Percentiles rank a stretch among this genome's conserved stretches.
Evolutionary conservation across 495 filamentous ascomycete species (phyloP).

Genomic region (Pyronema omphalodes): DNA sequence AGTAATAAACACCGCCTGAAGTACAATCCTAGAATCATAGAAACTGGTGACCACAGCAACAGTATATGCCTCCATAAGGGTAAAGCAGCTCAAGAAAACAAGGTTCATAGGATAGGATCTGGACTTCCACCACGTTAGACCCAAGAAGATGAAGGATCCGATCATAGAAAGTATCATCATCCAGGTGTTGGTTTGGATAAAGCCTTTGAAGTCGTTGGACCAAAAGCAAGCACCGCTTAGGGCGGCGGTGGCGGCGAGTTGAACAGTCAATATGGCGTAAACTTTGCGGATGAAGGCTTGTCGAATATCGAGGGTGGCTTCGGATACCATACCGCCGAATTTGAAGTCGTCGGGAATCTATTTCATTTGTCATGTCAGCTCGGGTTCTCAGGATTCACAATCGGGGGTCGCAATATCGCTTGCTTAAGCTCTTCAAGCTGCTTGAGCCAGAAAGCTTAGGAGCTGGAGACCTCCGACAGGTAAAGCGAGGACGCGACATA

Average conservation of each 20-base stretch:
- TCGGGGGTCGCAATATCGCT: no score
- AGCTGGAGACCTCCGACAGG: not conserved
- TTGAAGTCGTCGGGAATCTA: constrained; percentile 93
- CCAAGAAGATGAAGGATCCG: constrained; percentile 19
- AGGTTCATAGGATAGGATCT: constrained; percentile 93
- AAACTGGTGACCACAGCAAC: constrained; percentile 82
- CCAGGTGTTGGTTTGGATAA: constrained; percentile 72
- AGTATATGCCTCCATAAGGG: constrained; percentile 78
- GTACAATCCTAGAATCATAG: constrained; percentile 61
- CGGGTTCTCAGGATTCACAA: no score
- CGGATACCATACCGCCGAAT: constrained; percentile 80
- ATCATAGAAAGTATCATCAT: constrained; percentile 61
- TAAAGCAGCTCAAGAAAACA: constrained; percentile 82
- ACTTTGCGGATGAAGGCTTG: constrained; percentile 97
- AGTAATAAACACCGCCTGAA: constrained; percentile 80
- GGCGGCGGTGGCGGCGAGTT: constrained; percentile 66
- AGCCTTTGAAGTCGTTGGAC: constrained; percentile 55
- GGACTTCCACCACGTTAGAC: constrained; percentile 92
- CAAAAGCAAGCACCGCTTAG: constrained; percentile 74
- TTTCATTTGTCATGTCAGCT: constrained; percentile 15
- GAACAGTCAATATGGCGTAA: constrained; percentile 71
- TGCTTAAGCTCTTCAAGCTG: no score
- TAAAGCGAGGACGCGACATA: not conserved
- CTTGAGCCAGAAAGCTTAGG: no score
- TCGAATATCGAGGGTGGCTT: constrained; percentile 84